Conservation (phyloP, 345 rosid genomes). For the Pistacia atlantica region DNA sequence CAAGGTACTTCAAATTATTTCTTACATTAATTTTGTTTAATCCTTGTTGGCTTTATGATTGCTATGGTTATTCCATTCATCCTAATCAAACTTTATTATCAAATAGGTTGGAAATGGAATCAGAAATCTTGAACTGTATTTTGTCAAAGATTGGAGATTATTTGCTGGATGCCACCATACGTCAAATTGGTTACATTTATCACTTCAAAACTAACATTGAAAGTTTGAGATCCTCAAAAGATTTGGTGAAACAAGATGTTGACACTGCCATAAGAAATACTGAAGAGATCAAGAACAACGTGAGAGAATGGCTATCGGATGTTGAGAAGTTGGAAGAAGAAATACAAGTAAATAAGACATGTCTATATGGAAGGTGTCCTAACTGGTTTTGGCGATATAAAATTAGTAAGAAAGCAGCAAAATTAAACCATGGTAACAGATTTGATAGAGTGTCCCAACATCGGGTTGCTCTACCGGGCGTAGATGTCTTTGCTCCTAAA, state of each 20-base stretch:
- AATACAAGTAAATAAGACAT: not conserved
- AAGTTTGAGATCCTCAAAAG: not conserved
- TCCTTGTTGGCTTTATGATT: too few species aligned
- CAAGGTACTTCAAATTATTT: too few species aligned
- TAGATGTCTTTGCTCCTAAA: not conserved
- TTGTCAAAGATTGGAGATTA: not conserved
- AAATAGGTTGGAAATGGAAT: not conserved
- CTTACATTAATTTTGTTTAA: too few species aligned
- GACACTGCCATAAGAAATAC: not conserved
- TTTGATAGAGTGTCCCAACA: not conserved
- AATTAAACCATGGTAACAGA: not conserved
- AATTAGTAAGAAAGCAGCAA: too few species aligned
- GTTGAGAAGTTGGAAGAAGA: not conserved
- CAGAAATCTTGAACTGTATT: not conserved
- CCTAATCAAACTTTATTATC: too few species aligned
- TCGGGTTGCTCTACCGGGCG: not conserved
- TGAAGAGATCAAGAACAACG: not conserved
- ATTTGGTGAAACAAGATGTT: not conserved
- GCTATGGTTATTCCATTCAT: too few species aligned
- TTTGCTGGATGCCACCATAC: not conserved
- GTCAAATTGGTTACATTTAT: not conserved
- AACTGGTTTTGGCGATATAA: not conserved
- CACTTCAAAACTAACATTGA: not conserved
- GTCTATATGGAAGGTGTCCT: not conserved
- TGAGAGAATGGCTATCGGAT: not conserved